phyloP scores from a whole-genome alignment of 768 basidiomycete genomes.

The Pleurotus tuber-regium region DNA sequence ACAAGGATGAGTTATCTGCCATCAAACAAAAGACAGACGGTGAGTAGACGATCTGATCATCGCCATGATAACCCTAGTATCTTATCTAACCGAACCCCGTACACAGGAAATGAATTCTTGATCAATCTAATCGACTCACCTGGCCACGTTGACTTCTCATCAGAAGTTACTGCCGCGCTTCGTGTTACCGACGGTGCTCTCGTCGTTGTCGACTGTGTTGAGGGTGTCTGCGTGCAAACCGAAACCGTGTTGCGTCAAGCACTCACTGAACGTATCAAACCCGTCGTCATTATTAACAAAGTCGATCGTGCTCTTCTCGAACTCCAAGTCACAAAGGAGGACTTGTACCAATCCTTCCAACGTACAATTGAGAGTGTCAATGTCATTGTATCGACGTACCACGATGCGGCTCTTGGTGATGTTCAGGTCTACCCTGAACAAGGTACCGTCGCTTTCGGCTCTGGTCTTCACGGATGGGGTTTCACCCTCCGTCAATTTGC shows the following conservation, averaged over 20 bases:
- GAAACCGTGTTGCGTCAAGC: constrained; percentile 99
- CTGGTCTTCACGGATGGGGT: constrained; percentile 99
- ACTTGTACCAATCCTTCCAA: constrained; percentile 95
- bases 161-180: constrained; percentile 98
- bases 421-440: constrained; percentile 98
- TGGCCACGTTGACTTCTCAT: constrained; percentile 99
- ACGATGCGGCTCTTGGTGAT: constrained; percentile 91
- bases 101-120: constrained; percentile 87
- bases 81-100: constrained; percentile 6
- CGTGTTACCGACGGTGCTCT: constrained; percentile 99
- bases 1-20: constrained; percentile 79
- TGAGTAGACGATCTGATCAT: constrained; percentile 29
- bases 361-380: constrained; percentile 98
- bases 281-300: constrained; percentile 99
- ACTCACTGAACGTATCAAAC: constrained; percentile 97
- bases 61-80: neutral
- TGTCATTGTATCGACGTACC: constrained; percentile 97
- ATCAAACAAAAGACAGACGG: constrained; percentile 96
- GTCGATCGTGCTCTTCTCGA: constrained; percentile 99
- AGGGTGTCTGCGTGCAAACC: constrained; percentile 99
- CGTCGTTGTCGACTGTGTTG: constrained; percentile 99
- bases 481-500: constrained; percentile 99
- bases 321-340: constrained; percentile 95
- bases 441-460: constrained; percentile 98
- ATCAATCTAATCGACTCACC: constrained; percentile 99